Evolutionary conservation across 371 early-diverging fungal genomes (phyloP), one percentile per base, ranked within the genome.

Genomic region (Nematocida sp.): DNA sequence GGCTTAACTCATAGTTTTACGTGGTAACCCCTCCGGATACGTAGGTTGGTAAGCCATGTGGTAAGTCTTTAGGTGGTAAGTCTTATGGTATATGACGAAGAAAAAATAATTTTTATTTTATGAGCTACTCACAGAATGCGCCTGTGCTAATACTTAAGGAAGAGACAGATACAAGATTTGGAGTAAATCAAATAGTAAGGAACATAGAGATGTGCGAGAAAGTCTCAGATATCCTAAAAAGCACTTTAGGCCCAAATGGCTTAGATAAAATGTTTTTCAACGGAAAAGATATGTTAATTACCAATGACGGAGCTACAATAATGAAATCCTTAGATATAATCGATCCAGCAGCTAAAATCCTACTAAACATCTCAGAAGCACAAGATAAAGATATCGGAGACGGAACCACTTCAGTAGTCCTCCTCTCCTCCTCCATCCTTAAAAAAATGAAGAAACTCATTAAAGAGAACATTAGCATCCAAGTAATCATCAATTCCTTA

Each of bases 311-410:
- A 71, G 99, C 99, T 23, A 99, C 98, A 42, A 99, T 99, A 80
- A 87, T 99, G 88, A 91, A 92, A 83, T 86, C 93, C 55, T 87
- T 98, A 75, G 94, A 96, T 81, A 92, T 96, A 78, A 92, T 93
- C 47, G 97, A 99, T 83, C 99, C 99, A 53, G 95, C 95, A 35
- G 98, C 92, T 67, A 92, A 93, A 86, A 90, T 96, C 3, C 86
- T 99, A 33, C 94, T 94, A 9, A 93, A 92, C 80, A 92, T 97
- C 84, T 93, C 95, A 42, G 88, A 95, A 71, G 90, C 95, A 54
- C 98, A 98, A 87, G 99, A 99, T 87, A 93, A 92, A n/a, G 97
- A 97, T 87, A 94, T 82, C 42, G 99, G 99, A 66, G 99, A 99
- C 84, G 99, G 99, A 76, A 99, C 99, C 32, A 99, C 99, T 13